Base-by-base conservation (phyloP, 73 alveolate species). In the Paramecium sexaurelia region DNA sequence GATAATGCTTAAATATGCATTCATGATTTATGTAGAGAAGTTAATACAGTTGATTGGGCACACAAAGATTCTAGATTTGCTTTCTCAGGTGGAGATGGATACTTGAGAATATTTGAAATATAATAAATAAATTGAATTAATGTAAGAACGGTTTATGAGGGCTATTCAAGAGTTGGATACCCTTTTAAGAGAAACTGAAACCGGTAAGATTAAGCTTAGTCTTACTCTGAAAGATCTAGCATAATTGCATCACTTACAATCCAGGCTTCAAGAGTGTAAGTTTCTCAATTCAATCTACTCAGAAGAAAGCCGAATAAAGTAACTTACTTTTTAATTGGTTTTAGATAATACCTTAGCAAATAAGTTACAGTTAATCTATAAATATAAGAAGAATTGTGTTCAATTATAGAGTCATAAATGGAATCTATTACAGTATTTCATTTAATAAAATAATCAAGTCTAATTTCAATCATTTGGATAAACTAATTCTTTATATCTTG, bases 61-160 rank as follows among this genome's bases (percentile, higher is more conserved):
- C 86, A 94, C 41, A 57, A 86, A 10, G 98, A 97, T 22, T 96
- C 92, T 35, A 94, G 93, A 95, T 94, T 96, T 91, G 98, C 98
- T 10, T 82, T 96, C 87, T 98, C 97, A 11, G 98, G 99, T 45
- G 98, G 98, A 39, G 99, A 96, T 55, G 99, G 99, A 6, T 95
- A 92, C 29, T 84, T 95, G 73, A 93, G 99, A 68, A 96, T 96
- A 55, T 92, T 96, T 92, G 94, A 92, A 55, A 71, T 92, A 45
- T 88, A 57, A 61, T 88, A 56, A 37, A 92, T 56, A 61, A 88
- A 85, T 57, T 86, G 93, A 86, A 33, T 86, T 26, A 61, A 61
- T 61, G 83, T 15, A 73, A n/a, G 87, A 73, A 39, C 68, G 41
- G 55, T 78, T 78, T 43, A 45, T 78, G 75, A 43, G 55, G 41